A percentile compares a stretch with the other conserved stretches of the same genome.
Conservation (phyloP, 768 basidiomycete species). For the Tulasnella sp. region DNA sequence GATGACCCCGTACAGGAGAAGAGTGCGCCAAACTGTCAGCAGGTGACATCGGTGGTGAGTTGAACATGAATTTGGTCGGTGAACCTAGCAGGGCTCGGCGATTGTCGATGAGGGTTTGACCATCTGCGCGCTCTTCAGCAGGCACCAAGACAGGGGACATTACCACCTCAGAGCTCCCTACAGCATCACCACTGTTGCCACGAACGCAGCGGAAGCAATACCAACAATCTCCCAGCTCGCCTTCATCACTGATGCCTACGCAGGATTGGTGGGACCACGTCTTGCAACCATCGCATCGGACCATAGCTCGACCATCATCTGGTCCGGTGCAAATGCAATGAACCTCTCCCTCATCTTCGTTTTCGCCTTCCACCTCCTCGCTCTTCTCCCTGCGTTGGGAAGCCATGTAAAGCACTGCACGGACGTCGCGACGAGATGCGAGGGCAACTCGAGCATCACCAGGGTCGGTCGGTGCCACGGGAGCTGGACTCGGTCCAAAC, state of each 20-base stretch:
- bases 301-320: constrained; percentile 63
- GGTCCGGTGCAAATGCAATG: constrained; percentile 55
- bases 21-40: not conserved
- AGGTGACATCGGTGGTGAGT: constrained; percentile 1
- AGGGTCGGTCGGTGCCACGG: constrained; percentile 42
- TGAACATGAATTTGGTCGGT: not conserved
- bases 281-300: constrained; percentile 71
- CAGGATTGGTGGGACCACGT: constrained; percentile 77
- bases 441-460: constrained; percentile 67
- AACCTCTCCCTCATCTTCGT: constrained; percentile 39
- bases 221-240: constrained; percentile 67
- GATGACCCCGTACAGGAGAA: not conserved
- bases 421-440: constrained; percentile 57
- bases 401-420: constrained; percentile 35
- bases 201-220: constrained; percentile 46
- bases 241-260: constrained; percentile 54
- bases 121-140: not conserved
- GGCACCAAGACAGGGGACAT: not conserved
- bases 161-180: not conserved
- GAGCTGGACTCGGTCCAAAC: constrained; percentile 20
- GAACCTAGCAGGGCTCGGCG: not conserved
- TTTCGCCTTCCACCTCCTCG: constrained; percentile 19
- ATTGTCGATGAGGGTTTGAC: not conserved
- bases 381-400: constrained; percentile 33
- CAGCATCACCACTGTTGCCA: not conserved